Base-by-base conservation (phyloP, 2,329 filamentous ascomycete species). In the Exophiala sp. region DNA sequence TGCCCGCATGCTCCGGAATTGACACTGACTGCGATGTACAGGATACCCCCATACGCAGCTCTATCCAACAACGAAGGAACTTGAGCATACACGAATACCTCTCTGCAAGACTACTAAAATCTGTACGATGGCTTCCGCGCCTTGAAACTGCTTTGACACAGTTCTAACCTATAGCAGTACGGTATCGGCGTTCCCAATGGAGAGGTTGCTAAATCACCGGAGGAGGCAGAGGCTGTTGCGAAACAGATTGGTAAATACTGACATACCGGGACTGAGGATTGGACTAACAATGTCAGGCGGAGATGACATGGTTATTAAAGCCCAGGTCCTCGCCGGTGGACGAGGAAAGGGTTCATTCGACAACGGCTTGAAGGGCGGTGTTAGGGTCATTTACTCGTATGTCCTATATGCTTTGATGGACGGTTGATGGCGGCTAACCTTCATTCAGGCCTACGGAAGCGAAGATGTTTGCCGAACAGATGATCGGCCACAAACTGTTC, bases 401-500 rank as follows among this genome's bases (percentile, higher is more conserved):
- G 79, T 35, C 37, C 27, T 23, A 10, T 38, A 35, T 9, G 14
- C 4, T 16, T 3, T 5, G n/a, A 40, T 2, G 22, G 13, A 4
- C n/a, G 18, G 37, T 29, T 13, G 10, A 9, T 39, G 19, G 16
- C 22, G 19, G 38, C 52, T 60, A 43, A 59, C 50, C 40, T 46
- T 32, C 22, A 42, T 52, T 19, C 53, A 83, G 80, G 55, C 88
- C 93, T 53, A 90, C 89, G 64, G 81, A 84, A 79, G 93, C 93
- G 67, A 86, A 88, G 79, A 95, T 97, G 83, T 95, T 98, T 70
- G 91, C 93, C 63, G 81, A 91, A 63, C 90, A 98, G 78, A 98
- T 98, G 93, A 97, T 98, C 73, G 93, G 93, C 68, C 91, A 98
- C 78, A 96, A 96, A 76, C 88, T 98, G 73, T 82, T 98, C 74